phyloP scores from a whole-genome alignment of 108 stramenopile genomes.

The Conticribra weissflogii region DNA sequence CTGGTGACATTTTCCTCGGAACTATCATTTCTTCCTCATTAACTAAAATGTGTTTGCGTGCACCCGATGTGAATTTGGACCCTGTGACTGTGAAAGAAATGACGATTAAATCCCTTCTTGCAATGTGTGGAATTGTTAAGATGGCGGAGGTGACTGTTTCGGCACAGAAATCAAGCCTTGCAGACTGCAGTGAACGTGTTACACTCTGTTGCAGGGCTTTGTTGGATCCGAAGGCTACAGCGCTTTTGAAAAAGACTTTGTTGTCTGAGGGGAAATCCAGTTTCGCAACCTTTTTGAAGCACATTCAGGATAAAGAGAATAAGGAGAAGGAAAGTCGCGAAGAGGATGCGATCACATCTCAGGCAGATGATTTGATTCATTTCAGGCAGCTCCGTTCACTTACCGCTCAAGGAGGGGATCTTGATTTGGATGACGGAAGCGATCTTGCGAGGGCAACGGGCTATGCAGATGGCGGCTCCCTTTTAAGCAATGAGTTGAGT shows the following conservation, averaged over 20 bases:
- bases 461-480: conserved; percentile 61
- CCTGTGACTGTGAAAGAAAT: conserved; percentile 64
- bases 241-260: conserved; percentile 69
- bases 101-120: conserved; percentile 74
- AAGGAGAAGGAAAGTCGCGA: conserved; percentile 63
- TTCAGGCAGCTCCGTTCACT: conserved; percentile 96
- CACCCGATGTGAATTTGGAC: conserved; percentile 59
- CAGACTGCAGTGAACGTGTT: conserved; percentile 94
- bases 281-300: conserved; percentile 75
- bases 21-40: conserved; percentile 83
- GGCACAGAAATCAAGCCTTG: conserved; percentile 76
- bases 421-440: conserved; percentile 98
- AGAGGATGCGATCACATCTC: conserved; percentile 57
- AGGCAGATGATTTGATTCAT: conserved; percentile 98
- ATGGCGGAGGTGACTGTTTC: conserved; percentile 79
- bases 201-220: conserved; percentile 84
- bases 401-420: conserved; percentile 86
- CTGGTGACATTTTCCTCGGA: conserved; percentile 95
- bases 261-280: conserved; percentile 80
- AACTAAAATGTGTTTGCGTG: conserved; percentile 93
- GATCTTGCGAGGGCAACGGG: conserved; percentile 97
- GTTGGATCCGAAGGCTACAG: conserved; percentile 86
- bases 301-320: conserved; percentile 72
- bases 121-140: conserved; percentile 89
- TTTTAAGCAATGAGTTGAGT: conserved; percentile 73